These are phyloP conservation scores for Arachnopeziza araneosa DNA, from an alignment of 2,329 filamentous ascomycete species.

Conservation along the genomic window DNA sequence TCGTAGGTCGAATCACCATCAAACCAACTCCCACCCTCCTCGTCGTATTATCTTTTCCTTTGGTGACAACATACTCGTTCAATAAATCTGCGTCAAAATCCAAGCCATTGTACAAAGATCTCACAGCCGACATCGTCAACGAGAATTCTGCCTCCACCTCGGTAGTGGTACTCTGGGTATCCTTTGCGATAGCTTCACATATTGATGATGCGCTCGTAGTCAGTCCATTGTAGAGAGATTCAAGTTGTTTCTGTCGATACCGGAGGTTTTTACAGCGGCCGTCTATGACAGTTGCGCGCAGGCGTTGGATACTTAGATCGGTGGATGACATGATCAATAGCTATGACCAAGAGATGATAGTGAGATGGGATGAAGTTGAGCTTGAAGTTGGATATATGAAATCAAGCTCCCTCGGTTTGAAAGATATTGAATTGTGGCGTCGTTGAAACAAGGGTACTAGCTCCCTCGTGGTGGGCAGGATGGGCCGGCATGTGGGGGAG, in stretches of 20 bases:
- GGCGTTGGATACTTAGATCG: constrained; percentile 17
- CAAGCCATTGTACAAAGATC: constrained; percentile 35
- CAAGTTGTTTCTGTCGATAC: constrained; percentile 41
- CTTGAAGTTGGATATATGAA: neutral
- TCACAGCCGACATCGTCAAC: constrained; percentile 35
- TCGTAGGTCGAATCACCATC: constrained; percentile 42
- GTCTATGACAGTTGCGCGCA: constrained; percentile 36
- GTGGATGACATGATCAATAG: neutral
- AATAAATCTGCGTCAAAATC: constrained; percentile 34
- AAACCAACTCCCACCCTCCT: constrained; percentile 35
- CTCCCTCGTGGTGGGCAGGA: no score
- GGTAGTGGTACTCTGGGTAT: constrained; percentile 30
- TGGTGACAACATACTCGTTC: constrained; percentile 38
- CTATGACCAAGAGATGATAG: neutral
- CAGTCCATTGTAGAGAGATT: constrained; percentile 37
- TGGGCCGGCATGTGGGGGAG: no score
- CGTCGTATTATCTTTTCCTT: constrained; percentile 34
- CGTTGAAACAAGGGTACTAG: no score
- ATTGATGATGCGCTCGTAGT: constrained; percentile 32
- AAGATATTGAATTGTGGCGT: no score
- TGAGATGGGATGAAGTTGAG: neutral
- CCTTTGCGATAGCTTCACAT: constrained; percentile 36
- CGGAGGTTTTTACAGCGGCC: constrained; percentile 40
- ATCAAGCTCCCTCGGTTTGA: neutral
- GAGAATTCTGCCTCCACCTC: constrained; percentile 39